phyloP scores from a whole-genome alignment of 169 alveolate genomes.

The Perkinsus olseni region DNA sequence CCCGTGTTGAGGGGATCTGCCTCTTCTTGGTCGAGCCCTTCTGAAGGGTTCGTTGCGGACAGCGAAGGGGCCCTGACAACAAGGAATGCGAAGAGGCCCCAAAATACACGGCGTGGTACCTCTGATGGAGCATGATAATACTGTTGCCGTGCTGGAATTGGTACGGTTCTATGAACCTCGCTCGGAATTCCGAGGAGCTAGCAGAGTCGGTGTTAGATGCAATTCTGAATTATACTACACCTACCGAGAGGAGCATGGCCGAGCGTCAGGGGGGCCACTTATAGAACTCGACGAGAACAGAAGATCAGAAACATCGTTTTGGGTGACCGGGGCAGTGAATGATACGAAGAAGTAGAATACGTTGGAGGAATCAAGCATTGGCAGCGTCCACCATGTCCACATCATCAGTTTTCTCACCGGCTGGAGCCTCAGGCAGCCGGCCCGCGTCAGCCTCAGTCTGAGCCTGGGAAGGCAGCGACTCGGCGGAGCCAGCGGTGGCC shows the following conservation, averaged over 20 bases:
- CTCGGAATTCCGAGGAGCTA: background rate
- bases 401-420: background rate
- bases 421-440: background rate
- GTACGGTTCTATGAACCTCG: background rate
- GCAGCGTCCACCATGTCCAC: background rate
- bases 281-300: background rate
- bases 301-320: background rate
- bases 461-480: background rate
- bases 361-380: background rate
- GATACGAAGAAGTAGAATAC: background rate
- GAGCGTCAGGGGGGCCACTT: too few species aligned
- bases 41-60: background rate
- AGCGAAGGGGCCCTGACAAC: background rate
- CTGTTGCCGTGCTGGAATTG: background rate
- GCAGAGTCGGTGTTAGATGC: background rate
- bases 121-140: background rate
- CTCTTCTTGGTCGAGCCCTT: background rate
- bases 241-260: background rate
- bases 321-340: background rate
- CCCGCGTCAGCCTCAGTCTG: background rate
- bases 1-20: background rate
- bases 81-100: background rate
- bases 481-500: background rate
- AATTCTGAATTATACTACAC: background rate
- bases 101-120: background rate